Conservation (phyloP, 2,329 filamentous ascomycete species). For the Dendryphion nanum region DNA sequence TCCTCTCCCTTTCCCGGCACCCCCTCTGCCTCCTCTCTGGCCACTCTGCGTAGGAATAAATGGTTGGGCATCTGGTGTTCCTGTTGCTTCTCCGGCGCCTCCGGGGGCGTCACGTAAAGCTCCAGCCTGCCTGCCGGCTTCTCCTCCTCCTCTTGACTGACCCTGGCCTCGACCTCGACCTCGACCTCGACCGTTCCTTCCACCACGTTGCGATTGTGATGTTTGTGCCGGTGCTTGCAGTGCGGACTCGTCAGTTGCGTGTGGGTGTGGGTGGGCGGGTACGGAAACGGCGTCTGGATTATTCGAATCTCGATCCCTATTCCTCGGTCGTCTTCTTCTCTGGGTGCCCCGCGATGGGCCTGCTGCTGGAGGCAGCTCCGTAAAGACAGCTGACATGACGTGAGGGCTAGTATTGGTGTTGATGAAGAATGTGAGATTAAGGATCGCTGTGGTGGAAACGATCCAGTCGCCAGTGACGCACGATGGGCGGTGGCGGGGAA, state of each 20-base stretch:
- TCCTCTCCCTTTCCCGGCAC: constrained; percentile 9
- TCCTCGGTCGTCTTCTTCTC: constrained; percentile 21
- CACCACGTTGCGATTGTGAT: constrained; percentile 10
- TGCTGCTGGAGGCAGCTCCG: constrained; percentile 13
- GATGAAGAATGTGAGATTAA: neutral
- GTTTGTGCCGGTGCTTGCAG: constrained; percentile 16
- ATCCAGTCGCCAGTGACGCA: constrained; percentile 1
- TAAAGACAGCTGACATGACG: constrained; percentile 19
- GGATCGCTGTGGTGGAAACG: neutral
- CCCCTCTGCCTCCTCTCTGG: neutral
- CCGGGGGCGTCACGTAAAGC: neutral
- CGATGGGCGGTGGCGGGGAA: too few relatives aligned
- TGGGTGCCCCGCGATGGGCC: constrained; percentile 14
- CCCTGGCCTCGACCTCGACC: too few relatives aligned
- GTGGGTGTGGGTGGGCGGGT: too few relatives aligned
- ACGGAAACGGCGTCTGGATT: too few relatives aligned
- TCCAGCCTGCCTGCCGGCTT: neutral
- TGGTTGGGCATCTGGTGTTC: too few relatives aligned
- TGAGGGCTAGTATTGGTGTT: constrained; percentile 1
- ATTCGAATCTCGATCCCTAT: constrained; percentile 23
- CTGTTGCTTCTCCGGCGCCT: too few relatives aligned
- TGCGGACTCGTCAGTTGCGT: constrained; percentile 15
- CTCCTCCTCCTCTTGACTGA: constrained; percentile 2
- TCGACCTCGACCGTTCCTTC: constrained; percentile 4
- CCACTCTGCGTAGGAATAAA: too few relatives aligned